Evolutionary conservation across 208 protist species (phyloP), one percentile per base, ranked within the genome.

Genomic region (Wallacemonas sp.): DNA sequence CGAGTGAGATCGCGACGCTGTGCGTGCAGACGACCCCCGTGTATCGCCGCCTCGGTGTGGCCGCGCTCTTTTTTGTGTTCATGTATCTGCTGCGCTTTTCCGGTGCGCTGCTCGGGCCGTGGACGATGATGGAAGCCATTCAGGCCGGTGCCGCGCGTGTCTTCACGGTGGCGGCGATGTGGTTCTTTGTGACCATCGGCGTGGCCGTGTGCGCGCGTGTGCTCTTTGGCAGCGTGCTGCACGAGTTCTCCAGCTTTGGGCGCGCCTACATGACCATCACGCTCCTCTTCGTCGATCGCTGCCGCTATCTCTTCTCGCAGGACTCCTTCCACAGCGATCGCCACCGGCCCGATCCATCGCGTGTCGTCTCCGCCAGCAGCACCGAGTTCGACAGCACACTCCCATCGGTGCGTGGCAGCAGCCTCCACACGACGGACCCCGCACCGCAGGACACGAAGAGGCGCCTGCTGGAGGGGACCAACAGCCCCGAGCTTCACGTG

Each of bases 1-100:
- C 70, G 30, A 57, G 41, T 29, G 23, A 47, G n/a, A 58, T 75
- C 16, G 60, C 60, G 38, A 21, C 39, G 12, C 36, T 68, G 60
- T 75, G 70, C 38, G 23, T 48, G 14, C 5, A 43, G n/a, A 69
- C 54, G 1, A 26, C 14, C 4, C 62, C 41, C 11, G 61, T 68
- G 27, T 62, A 56, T 24, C 27, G 26, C 21, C 60, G 61, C 2
- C 36, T 75, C 33, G 19, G 61, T 24, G 54, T 38, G 5, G 70
- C 62, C 21, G 70, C 70, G 26, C 19, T 54, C 12, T 65, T 75
- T 44, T 75, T 68, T 54, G 34, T 58, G 30, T 65, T 54, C 36
- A 43, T 60, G 19, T 56, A 38, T 44, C 8, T 57, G 24, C n/a
- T 75, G 33, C 62, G 62, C 34, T 75, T 64, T 30, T 30, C 44